Evolutionary conservation across 768 basidiomycete genomes (phyloP).

Genomic region (Macrolepiota dolichaula): DNA sequence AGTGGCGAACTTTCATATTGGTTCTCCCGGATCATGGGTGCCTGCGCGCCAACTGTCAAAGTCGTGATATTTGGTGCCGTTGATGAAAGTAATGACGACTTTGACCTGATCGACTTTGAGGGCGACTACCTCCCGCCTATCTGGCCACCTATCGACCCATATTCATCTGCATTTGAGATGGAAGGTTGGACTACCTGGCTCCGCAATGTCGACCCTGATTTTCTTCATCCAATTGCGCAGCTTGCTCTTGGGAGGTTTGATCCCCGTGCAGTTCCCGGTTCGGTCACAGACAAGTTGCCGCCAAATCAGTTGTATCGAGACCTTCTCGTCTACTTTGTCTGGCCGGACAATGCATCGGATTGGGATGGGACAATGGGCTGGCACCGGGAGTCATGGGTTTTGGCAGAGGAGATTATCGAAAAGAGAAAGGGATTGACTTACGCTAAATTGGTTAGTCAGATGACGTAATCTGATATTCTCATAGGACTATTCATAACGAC

Average conservation of each 20-base stretch:
- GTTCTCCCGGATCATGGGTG: neutral
- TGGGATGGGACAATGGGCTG: conserved; percentile 2
- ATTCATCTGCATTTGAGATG: neutral
- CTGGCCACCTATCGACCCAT: conserved; percentile 1
- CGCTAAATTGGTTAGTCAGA: neutral
- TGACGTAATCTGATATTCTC: neutral
- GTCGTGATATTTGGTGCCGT: conserved; percentile 1
- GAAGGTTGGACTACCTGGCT: neutral
- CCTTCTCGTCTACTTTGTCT: neutral
- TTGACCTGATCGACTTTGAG: conserved; percentile 4
- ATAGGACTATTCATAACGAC: neutral
- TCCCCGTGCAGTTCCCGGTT: conserved; percentile 3
- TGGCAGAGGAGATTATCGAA: conserved; percentile 7
- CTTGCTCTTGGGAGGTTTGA: conserved; percentile 8
- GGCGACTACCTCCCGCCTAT: conserved; percentile 4
- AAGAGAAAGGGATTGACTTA: conserved; percentile 3
- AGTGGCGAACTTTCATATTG: neutral
- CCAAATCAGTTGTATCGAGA: conserved; percentile 2
- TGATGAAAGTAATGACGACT: neutral
- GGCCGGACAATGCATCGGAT: neutral
- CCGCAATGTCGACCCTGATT: neutral
- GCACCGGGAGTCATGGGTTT: conserved; percentile 6
- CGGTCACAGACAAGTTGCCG: neutral
- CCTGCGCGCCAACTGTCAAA: conserved; percentile 1
- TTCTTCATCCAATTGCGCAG: conserved; percentile 6